Percentiles rank a stretch among this genome's conserved stretches.
Conservation (phyloP, 805 yeast genomes). For the Saccharomycopsis sp. region DNA sequence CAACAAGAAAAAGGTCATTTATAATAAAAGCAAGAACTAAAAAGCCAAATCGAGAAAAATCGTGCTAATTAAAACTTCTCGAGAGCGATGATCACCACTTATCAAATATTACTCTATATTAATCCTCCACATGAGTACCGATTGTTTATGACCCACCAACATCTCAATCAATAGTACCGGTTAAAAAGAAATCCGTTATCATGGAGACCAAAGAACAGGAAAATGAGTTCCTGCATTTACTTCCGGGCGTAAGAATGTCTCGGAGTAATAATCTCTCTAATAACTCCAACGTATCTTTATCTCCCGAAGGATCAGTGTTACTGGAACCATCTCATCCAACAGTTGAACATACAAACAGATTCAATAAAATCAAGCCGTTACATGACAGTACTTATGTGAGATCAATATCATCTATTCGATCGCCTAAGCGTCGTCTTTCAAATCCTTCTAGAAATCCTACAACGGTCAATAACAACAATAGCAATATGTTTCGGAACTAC, state of each 20-base stretch:
- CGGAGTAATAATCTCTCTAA: not conserved
- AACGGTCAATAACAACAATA: not conserved
- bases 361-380: not conserved
- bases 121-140: too few relatives aligned
- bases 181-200: too few relatives aligned
- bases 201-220: not conserved
- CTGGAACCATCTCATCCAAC: not conserved
- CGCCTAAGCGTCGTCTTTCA: slow-evolving; percentile 1
- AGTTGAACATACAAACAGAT: not conserved
- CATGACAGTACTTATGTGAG: not conserved
- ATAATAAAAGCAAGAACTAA: not conserved
- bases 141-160: too few relatives aligned
- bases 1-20: not conserved
- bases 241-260: not conserved
- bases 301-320: not conserved
- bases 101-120: too few relatives aligned
- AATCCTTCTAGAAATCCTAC: not conserved
- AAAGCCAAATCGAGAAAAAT: not conserved
- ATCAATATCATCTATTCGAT: not conserved
- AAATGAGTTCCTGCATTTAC: not conserved
- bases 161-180: too few relatives aligned
- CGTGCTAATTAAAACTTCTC: not conserved
- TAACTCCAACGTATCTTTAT: not conserved
- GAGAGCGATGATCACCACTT: too few relatives aligned
- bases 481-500: not conserved